phyloP scores from a whole-genome alignment of 2,329 filamentous ascomycete species.

The Hypoxylon sp. region DNA sequence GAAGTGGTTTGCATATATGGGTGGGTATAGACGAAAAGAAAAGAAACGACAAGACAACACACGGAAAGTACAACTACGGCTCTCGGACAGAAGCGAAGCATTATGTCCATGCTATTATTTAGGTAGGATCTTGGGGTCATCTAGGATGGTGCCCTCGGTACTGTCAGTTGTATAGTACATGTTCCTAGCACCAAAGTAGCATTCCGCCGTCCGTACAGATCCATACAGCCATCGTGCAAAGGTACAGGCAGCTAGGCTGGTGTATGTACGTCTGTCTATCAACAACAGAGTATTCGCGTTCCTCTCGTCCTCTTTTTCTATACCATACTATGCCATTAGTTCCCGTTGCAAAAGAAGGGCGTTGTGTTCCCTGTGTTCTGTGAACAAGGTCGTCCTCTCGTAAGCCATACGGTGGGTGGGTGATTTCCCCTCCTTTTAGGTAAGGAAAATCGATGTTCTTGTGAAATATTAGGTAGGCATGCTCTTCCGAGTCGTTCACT shows the following conservation, averaged over 20 bases:
- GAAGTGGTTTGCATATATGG: background rate
- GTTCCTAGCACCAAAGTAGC: slow-evolving; percentile 26
- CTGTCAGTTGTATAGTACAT: slow-evolving; percentile 46
- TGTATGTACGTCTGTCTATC: slow-evolving; percentile 16
- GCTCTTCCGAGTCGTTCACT: slow-evolving; percentile 44
- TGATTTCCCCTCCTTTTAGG: slow-evolving; percentile 6
- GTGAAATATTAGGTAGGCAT: slow-evolving; percentile 5
- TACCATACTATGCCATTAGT: slow-evolving; percentile 7
- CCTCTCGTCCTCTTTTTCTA: slow-evolving; percentile 5
- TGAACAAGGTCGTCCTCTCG: slow-evolving; percentile 8
- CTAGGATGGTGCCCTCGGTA: slow-evolving; percentile 8
- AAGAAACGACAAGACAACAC: background rate
- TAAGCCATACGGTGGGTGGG: background rate
- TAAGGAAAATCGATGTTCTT: slow-evolving; percentile 22
- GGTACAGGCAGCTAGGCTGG: slow-evolving; percentile 4
- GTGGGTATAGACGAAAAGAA: background rate
- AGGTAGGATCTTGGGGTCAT: background rate
- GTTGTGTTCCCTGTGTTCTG: background rate
- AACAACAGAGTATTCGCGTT: slow-evolving; percentile 4
- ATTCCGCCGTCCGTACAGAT: slow-evolving; percentile 1
- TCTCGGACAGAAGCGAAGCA: background rate
- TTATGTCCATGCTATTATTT: slow-evolving; percentile 9
- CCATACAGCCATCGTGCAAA: slow-evolving; percentile 8
- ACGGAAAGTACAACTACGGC: background rate
- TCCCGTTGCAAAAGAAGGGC: background rate